Conservation (phyloP, 108 stramenopile species). For the Skeletonema menzelii region DNA sequence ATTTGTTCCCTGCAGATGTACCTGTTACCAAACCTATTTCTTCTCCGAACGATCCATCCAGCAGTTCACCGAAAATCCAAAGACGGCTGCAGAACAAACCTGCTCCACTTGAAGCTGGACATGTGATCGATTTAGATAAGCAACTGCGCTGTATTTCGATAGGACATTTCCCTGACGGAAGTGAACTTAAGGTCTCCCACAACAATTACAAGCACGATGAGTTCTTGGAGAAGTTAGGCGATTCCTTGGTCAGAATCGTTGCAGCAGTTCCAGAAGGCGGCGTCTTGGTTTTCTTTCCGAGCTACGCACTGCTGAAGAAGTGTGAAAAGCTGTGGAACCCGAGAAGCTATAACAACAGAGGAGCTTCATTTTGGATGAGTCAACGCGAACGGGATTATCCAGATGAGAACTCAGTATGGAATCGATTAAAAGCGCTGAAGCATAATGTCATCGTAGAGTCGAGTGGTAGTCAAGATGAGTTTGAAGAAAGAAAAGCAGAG, state of each 20-base stretch:
- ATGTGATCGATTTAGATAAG: constrained; percentile 67
- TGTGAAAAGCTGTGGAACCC: constrained; percentile 63
- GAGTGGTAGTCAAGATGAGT: constrained; percentile 58
- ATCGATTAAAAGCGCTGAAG: constrained; percentile 51
- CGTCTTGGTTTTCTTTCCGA: constrained; percentile 74
- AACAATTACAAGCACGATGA: constrained; percentile 48
- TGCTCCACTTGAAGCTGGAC: constrained; percentile 74
- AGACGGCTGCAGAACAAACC: constrained; percentile 62
- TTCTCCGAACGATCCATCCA: constrained; percentile 1
- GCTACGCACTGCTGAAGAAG: constrained; percentile 61
- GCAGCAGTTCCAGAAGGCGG: constrained; percentile 68
- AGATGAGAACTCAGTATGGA: constrained; percentile 40
- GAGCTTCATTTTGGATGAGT: constrained; percentile 17
- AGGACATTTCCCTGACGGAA: constrained; percentile 72
- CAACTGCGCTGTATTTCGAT: constrained; percentile 69
- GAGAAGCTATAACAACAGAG: not conserved
- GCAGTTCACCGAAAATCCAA: constrained; percentile 1
- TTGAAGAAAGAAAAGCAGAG: constrained; percentile 59
- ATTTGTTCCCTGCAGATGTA: constrained; percentile 36
- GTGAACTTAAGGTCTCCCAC: constrained; percentile 54
- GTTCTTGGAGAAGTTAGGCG: constrained; percentile 67
- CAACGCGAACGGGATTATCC: constrained; percentile 3
- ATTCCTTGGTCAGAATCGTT: constrained; percentile 60
- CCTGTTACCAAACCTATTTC: not conserved
- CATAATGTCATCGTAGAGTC: constrained; percentile 74